Percentiles rank a stretch among this genome's conserved stretches.
Conservation (phyloP, 768 basidiomycete species). For the Mycena haematopus region DNA sequence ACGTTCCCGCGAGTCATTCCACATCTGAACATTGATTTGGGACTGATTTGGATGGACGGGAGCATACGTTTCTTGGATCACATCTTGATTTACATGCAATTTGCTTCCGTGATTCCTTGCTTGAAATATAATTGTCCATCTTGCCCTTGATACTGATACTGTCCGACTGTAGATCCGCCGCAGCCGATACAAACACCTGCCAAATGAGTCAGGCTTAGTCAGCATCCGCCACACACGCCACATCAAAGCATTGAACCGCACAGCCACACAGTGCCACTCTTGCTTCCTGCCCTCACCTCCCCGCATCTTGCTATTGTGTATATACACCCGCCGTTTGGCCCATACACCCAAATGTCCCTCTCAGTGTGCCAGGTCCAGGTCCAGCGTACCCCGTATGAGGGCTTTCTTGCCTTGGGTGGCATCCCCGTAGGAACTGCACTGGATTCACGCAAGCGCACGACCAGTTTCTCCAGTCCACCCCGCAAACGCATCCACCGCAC, state of each 20-base stretch:
- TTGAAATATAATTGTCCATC: too few species aligned
- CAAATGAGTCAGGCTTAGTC: not conserved
- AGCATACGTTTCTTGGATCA: not conserved
- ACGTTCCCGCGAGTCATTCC: not conserved
- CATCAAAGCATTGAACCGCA: not conserved
- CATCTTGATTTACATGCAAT: not conserved
- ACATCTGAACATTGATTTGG: not conserved
- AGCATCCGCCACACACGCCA: not conserved
- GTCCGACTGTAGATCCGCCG: not conserved
- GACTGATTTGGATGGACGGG: not conserved
- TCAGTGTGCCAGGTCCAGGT: slow-evolving; percentile 7
- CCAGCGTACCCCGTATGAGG: not conserved
- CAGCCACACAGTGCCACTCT: not conserved
- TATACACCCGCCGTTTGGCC: not conserved
- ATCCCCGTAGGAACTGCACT: not conserved
- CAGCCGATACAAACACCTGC: not conserved
- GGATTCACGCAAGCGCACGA: slow-evolving; percentile 20
- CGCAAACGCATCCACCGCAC: slow-evolving; percentile 29
- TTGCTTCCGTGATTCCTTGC: not conserved
- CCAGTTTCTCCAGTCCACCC: slow-evolving; percentile 25
- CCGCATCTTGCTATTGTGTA: too few species aligned
- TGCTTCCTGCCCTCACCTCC: slow-evolving; percentile 2
- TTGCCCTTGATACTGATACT: too few species aligned
- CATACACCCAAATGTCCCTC: not conserved
- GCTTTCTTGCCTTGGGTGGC: too few species aligned